Evolutionary conservation across 441 rosid species (phyloP).

Genomic region (Syzygium syzygioides): DNA sequence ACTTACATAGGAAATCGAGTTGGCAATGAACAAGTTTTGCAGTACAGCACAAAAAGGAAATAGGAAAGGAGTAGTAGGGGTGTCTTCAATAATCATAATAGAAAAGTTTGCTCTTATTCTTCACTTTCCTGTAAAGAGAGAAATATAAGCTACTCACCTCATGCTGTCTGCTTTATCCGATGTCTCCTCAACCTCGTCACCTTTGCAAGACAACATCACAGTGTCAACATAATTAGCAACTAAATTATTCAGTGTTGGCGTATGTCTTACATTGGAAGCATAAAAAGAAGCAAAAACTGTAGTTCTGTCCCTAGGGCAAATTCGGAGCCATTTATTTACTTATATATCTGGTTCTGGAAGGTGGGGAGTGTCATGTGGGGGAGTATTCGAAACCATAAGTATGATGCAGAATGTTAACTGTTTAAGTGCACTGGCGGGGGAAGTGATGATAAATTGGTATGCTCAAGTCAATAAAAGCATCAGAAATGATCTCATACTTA

Average conservation of each 20-base stretch:
- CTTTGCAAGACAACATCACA: constrained; percentile 18
- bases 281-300: not conserved
- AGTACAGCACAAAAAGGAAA: not conserved
- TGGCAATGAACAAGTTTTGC: not conserved
- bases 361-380: not conserved
- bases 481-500: not conserved
- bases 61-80: not conserved
- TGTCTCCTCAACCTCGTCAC: constrained; percentile 26
- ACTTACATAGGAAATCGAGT: not conserved
- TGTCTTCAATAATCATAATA: not conserved
- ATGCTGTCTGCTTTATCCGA: constrained; percentile 11
- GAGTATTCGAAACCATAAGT: not conserved
- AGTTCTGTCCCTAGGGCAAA: not conserved
- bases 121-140: not conserved
- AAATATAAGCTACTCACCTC: constrained; percentile 24
- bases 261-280: not conserved
- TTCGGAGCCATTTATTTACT: not conserved
- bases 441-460: not conserved
- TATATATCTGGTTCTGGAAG: not conserved
- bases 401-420: not conserved
- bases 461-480: not conserved
- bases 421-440: not conserved
- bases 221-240: constrained; percentile 6
- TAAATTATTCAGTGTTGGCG: not conserved
- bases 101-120: not conserved